Conservation (phyloP, 345 rosid species). For the Brassica incana region DNA sequence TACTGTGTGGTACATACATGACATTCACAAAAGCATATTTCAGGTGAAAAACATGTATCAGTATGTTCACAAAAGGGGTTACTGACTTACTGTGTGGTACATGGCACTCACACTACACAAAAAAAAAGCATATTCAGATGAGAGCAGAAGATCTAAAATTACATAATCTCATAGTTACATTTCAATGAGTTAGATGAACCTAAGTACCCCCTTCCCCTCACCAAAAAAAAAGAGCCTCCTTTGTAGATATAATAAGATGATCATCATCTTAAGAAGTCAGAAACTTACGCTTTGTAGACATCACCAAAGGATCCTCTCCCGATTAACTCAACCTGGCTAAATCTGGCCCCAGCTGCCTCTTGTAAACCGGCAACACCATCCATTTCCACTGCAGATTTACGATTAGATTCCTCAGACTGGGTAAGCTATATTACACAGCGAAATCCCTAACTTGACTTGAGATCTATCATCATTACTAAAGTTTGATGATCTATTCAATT, state of each 20-base stretch:
- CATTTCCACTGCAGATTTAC: slow-evolving; percentile 43
- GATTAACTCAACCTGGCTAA: slow-evolving; percentile 77
- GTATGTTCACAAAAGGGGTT: too few relatives aligned
- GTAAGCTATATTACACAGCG: background rate
- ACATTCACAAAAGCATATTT: too few relatives aligned
- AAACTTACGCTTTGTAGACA: slow-evolving; percentile 89
- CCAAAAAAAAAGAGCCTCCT: too few relatives aligned
- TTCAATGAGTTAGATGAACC: too few relatives aligned
- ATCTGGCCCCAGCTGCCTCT: slow-evolving; percentile 82
- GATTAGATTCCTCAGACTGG: background rate
- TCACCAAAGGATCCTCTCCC: slow-evolving; percentile 98
- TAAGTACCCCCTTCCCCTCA: too few relatives aligned
- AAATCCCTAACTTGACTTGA: slow-evolving; percentile 17
- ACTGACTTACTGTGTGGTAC: too few relatives aligned
- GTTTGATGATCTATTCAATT: background rate
- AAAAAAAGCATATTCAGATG: background rate
- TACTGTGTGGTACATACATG: too few relatives aligned
- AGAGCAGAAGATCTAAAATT: too few relatives aligned
- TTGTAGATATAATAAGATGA: background rate
- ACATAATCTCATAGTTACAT: too few relatives aligned
- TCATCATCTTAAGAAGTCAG: too few relatives aligned
- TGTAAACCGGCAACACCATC: slow-evolving; percentile 72
- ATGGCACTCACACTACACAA: too few relatives aligned
- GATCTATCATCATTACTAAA: slow-evolving; percentile 19
- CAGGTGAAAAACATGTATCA: too few relatives aligned